Conservation (phyloP, 352 stramenopile genomes). For the Ochromonadaceae sp. region DNA sequence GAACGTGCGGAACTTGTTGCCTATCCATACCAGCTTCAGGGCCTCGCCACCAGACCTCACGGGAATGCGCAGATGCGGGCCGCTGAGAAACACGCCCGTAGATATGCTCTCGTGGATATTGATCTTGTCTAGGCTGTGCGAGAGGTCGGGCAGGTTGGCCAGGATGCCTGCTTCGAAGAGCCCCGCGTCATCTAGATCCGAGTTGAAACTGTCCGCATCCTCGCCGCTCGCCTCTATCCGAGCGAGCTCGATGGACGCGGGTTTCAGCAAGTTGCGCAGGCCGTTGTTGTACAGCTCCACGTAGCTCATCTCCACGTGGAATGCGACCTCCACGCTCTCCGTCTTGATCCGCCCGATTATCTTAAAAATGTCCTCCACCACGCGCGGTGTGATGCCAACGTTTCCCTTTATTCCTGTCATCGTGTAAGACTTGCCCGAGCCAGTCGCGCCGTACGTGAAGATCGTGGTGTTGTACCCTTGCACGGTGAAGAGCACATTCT, state of each 20-base stretch:
- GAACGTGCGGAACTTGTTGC: slow-evolving; percentile 36
- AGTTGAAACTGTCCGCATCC: too few relatives aligned
- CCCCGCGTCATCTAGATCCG: too few relatives aligned
- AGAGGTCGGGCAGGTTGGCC: not conserved
- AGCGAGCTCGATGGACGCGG: not conserved
- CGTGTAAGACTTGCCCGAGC: slow-evolving; percentile 20
- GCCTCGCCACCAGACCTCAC: slow-evolving; percentile 27
- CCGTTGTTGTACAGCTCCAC: slow-evolving; percentile 85
- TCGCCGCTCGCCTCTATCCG: too few relatives aligned
- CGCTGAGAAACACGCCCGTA: slow-evolving; percentile 26
- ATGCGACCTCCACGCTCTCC: slow-evolving; percentile 15
- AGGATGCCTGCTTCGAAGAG: too few relatives aligned
- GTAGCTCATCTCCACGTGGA: slow-evolving; percentile 57
- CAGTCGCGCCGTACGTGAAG: slow-evolving; percentile 23
- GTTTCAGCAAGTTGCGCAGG: slow-evolving; percentile 61
- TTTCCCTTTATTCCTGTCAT: slow-evolving; percentile 4
- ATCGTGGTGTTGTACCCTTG: slow-evolving; percentile 20
- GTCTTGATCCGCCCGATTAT: not conserved
- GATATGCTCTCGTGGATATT: slow-evolving; percentile 20
- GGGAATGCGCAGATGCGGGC: slow-evolving; percentile 24
- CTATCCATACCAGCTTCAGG: slow-evolving; percentile 21
- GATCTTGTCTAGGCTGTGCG: slow-evolving; percentile 22
- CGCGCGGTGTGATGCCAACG: slow-evolving; percentile 8
- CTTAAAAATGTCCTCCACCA: slow-evolving; percentile 1
- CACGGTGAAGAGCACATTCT: slow-evolving; percentile 20